Percentiles rank a stretch among this genome's conserved stretches.
Conservation (phyloP, 164 flowering plant species). For the Stephania cephalantha region DNA sequence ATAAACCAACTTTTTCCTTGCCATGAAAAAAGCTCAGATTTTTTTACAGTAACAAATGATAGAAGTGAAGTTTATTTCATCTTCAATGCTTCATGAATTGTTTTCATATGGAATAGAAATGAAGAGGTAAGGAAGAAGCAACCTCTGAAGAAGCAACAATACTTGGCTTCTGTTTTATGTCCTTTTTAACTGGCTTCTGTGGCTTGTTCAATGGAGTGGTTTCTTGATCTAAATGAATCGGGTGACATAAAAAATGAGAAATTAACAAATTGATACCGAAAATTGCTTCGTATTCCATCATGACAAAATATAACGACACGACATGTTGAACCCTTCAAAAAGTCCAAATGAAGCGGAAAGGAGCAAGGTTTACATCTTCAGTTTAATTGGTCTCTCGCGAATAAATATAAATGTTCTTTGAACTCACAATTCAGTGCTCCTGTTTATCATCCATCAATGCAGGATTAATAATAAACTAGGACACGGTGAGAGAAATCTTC, state of each 20-base stretch:
- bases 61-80: neutral
- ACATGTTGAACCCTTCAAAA: neutral
- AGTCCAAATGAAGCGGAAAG: neutral
- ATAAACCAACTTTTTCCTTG: neutral
- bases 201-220: conserved; percentile 30
- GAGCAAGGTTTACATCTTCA: neutral
- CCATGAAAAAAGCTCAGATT: neutral
- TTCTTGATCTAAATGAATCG: conserved; percentile 37
- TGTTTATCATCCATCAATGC: too few relatives aligned
- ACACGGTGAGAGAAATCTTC: too few relatives aligned
- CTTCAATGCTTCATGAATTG: neutral
- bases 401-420: too few relatives aligned
- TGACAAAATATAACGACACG: neutral
- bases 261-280: neutral
- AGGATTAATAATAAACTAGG: too few relatives aligned
- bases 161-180: conserved; percentile 23
- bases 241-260: neutral
- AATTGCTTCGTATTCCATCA: neutral
- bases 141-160: conserved; percentile 41
- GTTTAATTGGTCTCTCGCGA: too few relatives aligned
- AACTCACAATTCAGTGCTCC: too few relatives aligned
- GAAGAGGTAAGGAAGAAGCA: neutral
- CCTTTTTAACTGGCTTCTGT: conserved; percentile 32
- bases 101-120: neutral
- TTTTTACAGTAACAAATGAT: neutral